These are phyloP conservation scores for Fusarium heterosporum DNA, from an alignment of 2,329 filamentous ascomycete species.

Conservation along the genomic window DNA sequence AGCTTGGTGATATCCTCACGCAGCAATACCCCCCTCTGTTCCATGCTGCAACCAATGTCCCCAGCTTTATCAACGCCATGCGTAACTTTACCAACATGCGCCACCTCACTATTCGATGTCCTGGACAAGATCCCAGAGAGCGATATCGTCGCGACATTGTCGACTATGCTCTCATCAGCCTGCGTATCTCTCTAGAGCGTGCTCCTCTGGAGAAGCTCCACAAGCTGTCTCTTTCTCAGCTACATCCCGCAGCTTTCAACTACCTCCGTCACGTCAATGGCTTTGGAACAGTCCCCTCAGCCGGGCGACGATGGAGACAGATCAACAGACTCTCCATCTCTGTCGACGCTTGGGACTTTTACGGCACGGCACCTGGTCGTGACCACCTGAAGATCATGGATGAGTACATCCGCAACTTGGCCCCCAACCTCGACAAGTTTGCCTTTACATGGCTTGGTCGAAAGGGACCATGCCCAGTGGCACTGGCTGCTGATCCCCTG, in stretches of 20 bases:
- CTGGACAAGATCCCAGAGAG: constrained; percentile 75
- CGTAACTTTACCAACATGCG: constrained; percentile 74
- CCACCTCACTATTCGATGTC: constrained; percentile 81
- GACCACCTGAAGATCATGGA: constrained; percentile 84
- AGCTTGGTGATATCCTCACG: constrained; percentile 83
- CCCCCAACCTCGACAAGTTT: constrained; percentile 74
- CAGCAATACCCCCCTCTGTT: constrained; percentile 91
- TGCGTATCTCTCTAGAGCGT: constrained; percentile 85
- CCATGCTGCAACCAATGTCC: constrained; percentile 88
- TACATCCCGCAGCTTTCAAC: constrained; percentile 80
- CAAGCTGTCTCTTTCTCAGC: constrained; percentile 76
- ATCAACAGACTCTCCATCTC: constrained; percentile 79
- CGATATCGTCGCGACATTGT: constrained; percentile 81
- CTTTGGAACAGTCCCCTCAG: constrained; percentile 79
- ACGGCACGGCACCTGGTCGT: constrained; percentile 67
- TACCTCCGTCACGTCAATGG: constrained; percentile 81
- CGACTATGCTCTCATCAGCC: constrained; percentile 88
- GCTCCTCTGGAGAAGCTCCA: constrained; percentile 73
- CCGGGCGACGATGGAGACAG: constrained; percentile 79
- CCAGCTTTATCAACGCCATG: constrained; percentile 83
- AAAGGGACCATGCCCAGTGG: constrained; percentile 79
- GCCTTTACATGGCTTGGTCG: constrained; percentile 83
- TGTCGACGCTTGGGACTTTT: constrained; percentile 77
- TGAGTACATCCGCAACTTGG: constrained; percentile 80
- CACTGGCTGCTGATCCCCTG: constrained; percentile 76